Percentiles rank a stretch among this genome's conserved stretches.
Conservation (phyloP, 805 yeast species). For the Babjeviella inositovora region DNA sequence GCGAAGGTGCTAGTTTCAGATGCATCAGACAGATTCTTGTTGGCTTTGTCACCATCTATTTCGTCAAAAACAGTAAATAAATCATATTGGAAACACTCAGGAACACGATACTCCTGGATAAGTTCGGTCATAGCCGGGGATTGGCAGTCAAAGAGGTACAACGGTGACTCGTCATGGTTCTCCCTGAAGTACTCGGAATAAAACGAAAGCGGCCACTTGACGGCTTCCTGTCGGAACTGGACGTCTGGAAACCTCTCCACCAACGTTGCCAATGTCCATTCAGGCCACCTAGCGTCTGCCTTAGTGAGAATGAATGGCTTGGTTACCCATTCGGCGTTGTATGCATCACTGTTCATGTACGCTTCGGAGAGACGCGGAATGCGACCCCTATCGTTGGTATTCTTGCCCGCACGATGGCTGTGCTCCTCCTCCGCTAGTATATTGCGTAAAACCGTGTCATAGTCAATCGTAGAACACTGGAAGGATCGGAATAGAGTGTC, state of each 20-base stretch:
- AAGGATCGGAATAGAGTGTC: constrained; percentile 74
- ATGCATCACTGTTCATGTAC: constrained; percentile 22
- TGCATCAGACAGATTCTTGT: too few relatives aligned
- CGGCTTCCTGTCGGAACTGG: constrained; percentile 71
- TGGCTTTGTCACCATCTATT: constrained; percentile 1
- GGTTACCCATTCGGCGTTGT: constrained; percentile 25
- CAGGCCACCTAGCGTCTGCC: constrained; percentile 35
- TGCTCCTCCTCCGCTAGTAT: constrained; percentile 28
- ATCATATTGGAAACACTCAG: constrained; percentile 40
- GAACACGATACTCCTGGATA: constrained; percentile 33
- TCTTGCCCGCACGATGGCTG: constrained; percentile 6
- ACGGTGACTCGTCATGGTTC: constrained; percentile 71
- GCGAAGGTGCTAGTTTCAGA: constrained; percentile 6
- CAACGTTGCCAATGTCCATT: constrained; percentile 40
- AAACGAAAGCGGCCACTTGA: constrained; percentile 54
- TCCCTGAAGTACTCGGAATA: constrained; percentile 43
- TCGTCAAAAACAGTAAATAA: constrained; percentile 37
- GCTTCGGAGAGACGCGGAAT: constrained; percentile 37
- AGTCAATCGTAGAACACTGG: constrained; percentile 63
- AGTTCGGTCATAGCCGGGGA: constrained; percentile 49
- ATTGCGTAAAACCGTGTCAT: constrained; percentile 26
- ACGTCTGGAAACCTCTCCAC: constrained; percentile 37
- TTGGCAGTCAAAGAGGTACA: constrained; percentile 74
- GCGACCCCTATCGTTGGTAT: constrained; percentile 14
- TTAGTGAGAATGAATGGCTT: constrained; percentile 50